These are phyloP conservation scores for Silybum marianum DNA, from an alignment of 129 eudicot genomes.

Conservation along the genomic window DNA sequence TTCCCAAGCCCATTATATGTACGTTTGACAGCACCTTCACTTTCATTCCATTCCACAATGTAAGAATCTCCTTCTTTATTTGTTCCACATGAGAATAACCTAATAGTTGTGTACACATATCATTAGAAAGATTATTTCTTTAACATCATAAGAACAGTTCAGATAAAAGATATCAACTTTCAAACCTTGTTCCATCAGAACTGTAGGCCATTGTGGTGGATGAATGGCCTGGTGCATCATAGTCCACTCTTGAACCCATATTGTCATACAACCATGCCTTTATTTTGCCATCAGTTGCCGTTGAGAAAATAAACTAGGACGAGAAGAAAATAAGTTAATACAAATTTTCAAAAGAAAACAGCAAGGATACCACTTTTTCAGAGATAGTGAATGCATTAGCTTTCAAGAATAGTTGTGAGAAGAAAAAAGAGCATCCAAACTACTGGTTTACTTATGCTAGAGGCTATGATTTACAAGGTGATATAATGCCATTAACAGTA, in stretches of 20 bases:
- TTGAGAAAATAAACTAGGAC: constrained; percentile 63
- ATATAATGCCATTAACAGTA: background rate
- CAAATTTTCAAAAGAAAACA: background rate
- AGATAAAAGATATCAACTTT: background rate
- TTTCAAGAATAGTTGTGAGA: background rate
- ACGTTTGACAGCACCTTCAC: constrained; percentile 80
- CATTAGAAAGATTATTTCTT: background rate
- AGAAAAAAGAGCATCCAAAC: background rate
- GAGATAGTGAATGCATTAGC: no score
- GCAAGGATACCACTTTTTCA: background rate
- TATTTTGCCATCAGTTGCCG: constrained; percentile 71
- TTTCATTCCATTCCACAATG: constrained; percentile 89
- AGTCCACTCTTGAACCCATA: constrained; percentile 68
- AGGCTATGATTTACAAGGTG: background rate
- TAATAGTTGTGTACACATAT: constrained; percentile 7
- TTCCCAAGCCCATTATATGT: constrained; percentile 71
- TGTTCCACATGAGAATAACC: constrained; percentile 87
- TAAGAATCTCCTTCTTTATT: constrained; percentile 76
- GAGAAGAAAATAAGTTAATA: background rate
- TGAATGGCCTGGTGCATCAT: constrained; percentile 77
- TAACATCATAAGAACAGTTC: background rate
- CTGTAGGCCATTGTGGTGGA: constrained; percentile 72
- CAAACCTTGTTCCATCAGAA: constrained; percentile 67
- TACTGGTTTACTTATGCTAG: background rate
- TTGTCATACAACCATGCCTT: constrained; percentile 79